Evolutionary conservation across 805 yeast genomes (phyloP).

Genomic region (Priceomyces medius): DNA sequence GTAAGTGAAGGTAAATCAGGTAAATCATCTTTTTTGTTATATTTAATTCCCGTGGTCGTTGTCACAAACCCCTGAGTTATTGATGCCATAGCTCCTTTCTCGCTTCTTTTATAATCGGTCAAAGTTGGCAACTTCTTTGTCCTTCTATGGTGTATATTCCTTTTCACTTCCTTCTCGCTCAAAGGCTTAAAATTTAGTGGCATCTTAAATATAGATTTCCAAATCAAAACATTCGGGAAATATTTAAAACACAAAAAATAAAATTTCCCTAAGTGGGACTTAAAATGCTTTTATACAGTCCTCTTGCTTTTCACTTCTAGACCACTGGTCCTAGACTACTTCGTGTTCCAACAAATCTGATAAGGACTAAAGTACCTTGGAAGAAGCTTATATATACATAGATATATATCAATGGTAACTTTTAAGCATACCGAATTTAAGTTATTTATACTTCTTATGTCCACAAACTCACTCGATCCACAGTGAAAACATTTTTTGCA

Average conservation of each 20-base stretch:
- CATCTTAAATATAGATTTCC: background rate
- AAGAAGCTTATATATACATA: too few species aligned
- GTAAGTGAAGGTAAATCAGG: constrained; percentile 9
- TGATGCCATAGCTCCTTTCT: background rate
- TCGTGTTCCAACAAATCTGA: background rate
- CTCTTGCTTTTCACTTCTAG: background rate
- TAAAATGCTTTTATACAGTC: background rate
- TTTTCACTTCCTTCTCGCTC: background rate
- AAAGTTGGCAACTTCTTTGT: background rate
- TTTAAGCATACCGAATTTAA: too few species aligned
- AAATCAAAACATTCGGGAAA: constrained; percentile 1
- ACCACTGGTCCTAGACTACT: background rate
- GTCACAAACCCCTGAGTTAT: background rate
- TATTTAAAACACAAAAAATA: background rate
- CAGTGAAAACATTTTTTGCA: background rate
- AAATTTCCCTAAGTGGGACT: background rate
- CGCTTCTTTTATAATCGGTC: background rate
- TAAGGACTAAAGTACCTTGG: too few species aligned
- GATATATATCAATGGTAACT: too few species aligned
- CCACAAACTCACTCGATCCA: background rate
- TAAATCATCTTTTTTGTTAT: background rate
- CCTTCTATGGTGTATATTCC: background rate
- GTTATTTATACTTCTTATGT: too few species aligned
- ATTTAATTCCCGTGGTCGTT: background rate
- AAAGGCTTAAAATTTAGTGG: background rate